Evolutionary conservation across 73 alveolate genomes (phyloP).

Genomic region (Stentor roeselii): DNA sequence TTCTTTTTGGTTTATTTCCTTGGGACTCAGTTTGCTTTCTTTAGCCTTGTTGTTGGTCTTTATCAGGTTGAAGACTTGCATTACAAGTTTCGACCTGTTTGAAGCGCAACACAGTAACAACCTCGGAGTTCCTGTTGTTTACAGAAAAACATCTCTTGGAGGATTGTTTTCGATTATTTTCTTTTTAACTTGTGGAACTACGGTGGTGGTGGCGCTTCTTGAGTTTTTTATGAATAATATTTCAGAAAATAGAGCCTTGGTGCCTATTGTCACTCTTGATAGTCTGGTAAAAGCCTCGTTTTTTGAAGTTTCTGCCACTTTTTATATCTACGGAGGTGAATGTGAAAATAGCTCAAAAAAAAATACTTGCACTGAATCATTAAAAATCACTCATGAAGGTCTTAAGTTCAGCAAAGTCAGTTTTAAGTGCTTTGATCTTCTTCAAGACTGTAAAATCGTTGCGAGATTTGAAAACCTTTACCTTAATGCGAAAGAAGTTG

Average conservation of each 20-base stretch:
- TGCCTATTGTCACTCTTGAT: background rate
- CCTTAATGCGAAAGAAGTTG: background rate
- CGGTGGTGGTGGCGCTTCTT: background rate
- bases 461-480: background rate
- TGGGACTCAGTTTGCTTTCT: background rate
- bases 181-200: background rate
- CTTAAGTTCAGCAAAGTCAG: too few relatives aligned
- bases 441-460: background rate
- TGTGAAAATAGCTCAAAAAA: background rate
- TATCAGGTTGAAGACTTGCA: background rate
- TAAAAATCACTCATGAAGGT: background rate
- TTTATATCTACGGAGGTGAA: constrained; percentile 3
- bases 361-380: background rate
- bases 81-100: background rate
- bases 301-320: background rate
- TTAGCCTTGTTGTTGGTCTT: too few relatives aligned
- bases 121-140: background rate
- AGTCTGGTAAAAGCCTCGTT: background rate
- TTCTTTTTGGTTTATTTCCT: background rate
- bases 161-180: background rate
- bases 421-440: background rate
- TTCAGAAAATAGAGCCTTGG: background rate
- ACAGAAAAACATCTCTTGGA: background rate
- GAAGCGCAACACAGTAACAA: background rate
- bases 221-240: background rate